Evolutionary conservation across 2,329 filamentous ascomycete genomes (phyloP), one percentile per base, ranked within the genome.

Genomic region (Hymenoscyphus fructigenus): DNA sequence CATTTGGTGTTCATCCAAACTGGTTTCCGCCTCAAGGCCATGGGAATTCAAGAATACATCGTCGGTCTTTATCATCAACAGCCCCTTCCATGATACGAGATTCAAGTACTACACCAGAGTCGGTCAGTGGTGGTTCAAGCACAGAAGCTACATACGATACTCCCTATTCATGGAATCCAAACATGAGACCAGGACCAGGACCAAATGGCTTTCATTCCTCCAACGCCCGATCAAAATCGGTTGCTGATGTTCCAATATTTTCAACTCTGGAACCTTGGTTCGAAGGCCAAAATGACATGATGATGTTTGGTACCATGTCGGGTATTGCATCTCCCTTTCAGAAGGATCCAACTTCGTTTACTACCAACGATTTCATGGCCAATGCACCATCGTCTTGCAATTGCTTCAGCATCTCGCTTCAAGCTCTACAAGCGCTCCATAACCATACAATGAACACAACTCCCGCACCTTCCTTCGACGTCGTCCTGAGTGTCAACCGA

Each of bases 361-460:
- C 17, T 5, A n/a, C 10, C 34, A 56, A 32, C n/a, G 36, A 29
- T 20, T 29, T 20, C 15, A 29, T 34, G 41, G 28, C 34, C 17
- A 29, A 44, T 5, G 41, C 36, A 32, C 28, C 23, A 36, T 47
- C 59, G 15, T 60, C 77, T 1, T 84, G 82, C 68, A 78, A 76
- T 7, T 84, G 82, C 71, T 83, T 84, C 68, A 76, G 78, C 0
- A 75, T 75, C 23, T 83, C 81, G 53, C 74, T 84, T 12, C 77
- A 82, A 63, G 79, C 81, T 3, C 76, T 84, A 0, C 78, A 82
- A 63, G 78, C 78, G 7, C 75, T 84, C 5, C 81, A 83, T 72
- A 80, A 81, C 36, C 73, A 71, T n/a, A 78, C 78, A 7, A 78
- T 79, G 0, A 75, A 75, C 3, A 77, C 78, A 0, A 68, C 73